Base-by-base conservation (phyloP, 495 filamentous ascomycete species). In the Penicillium odoratum region DNA sequence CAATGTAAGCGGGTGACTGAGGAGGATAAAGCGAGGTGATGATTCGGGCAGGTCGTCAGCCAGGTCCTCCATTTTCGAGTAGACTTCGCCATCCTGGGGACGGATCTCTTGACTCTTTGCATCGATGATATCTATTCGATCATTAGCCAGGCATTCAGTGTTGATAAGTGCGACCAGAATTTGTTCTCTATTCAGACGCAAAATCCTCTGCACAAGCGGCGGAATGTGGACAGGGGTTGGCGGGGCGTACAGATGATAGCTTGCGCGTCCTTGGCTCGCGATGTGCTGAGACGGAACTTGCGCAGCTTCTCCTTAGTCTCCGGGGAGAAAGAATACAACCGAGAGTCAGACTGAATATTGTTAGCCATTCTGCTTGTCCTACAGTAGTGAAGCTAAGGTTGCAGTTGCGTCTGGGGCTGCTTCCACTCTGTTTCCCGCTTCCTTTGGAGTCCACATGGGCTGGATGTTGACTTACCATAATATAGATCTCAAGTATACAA, bases 21-120 rank as follows among this genome's bases (percentile, higher is more conserved):
- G 78, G 54, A 98, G 79, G 31, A 98, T 81, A 66, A 91, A 98
- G 26, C 93, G 83, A 13, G 94, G 93, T 10, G 90, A 85, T 63
- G 95, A 86, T 48, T 96, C 92, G n/a, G 94, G 94, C 44, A 98
- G 84, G 69, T 94, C 93, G 49, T 97, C 93, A 48, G 79, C 85
- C 40, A 98, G 74, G 38, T 89, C 87, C 31, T 86, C 80, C 67
- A 98, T 84, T 53, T 85, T 84, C 7, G 83, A 88, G 75, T 95
- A 97, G 54, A 91, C 83, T 48, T 83, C 81, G 43, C 88, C 87
- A 68, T 93, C 89, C 60, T 88, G 82, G 36, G 81, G 80, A 43
- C 83, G 85, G 69, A 98, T 95, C 73, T 97, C 93, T 56, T 95
- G 82, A 40, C 78, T 94, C 57, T 87, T 85, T 67, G 88, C 89